Evolutionary conservation across 306 rosid species (phyloP).

Genomic region (Prunus padus): DNA sequence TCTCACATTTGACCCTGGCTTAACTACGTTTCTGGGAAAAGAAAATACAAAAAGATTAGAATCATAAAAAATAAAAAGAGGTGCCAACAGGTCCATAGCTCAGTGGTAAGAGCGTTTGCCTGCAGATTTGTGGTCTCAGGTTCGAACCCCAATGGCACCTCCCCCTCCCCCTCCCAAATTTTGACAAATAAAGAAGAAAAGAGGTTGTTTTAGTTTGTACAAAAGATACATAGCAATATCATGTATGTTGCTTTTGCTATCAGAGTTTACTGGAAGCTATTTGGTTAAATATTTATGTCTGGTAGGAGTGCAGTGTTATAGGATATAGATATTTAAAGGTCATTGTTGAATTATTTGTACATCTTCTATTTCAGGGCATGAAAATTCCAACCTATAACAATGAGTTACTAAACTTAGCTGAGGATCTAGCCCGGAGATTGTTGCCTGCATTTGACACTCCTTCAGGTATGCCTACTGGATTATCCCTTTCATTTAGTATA

Average conservation of each 20-base stretch:
- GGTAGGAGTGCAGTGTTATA: background rate
- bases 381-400: conserved; percentile 74
- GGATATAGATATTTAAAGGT: conserved; percentile 6
- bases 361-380: conserved; percentile 66
- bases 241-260: background rate
- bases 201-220: background rate
- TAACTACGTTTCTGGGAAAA: background rate
- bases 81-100: too few species aligned
- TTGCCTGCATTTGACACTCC: conserved; percentile 98
- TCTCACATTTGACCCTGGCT: background rate
- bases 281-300: background rate
- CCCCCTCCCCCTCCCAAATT: too few species aligned
- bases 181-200: background rate
- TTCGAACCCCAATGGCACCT: too few species aligned
- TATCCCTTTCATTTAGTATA: background rate
- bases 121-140: too few species aligned
- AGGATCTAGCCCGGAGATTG: conserved; percentile 86
- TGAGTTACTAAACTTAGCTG: conserved; percentile 78
- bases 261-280: background rate
- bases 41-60: background rate
- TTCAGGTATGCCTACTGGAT: conserved; percentile 57
- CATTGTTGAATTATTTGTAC: background rate
- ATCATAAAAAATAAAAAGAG: background rate
- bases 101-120: too few species aligned
- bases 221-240: background rate